phyloP scores from a whole-genome alignment of 2,329 filamentous ascomycete genomes.

The Chalaropsis thielavioides region DNA sequence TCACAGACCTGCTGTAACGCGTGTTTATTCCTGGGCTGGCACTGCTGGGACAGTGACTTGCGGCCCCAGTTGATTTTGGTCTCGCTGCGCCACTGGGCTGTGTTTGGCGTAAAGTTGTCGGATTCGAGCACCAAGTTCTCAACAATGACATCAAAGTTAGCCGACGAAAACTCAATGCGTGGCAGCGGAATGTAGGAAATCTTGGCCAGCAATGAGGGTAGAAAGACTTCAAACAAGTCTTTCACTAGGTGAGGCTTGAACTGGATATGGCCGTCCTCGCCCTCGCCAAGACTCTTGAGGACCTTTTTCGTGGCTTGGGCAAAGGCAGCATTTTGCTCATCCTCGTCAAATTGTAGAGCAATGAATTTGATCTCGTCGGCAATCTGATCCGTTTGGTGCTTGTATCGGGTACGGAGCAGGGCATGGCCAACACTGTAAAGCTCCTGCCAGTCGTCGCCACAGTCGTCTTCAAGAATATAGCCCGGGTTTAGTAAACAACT shows the following conservation, averaged over 20 bases:
- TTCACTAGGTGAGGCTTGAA: constrained; percentile 92
- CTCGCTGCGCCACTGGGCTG: constrained; percentile 75
- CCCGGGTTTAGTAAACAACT: constrained; percentile 78
- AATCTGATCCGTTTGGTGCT: constrained; percentile 68
- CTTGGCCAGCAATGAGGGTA: constrained; percentile 70
- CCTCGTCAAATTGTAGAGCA: constrained; percentile 74
- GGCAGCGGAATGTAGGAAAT: constrained; percentile 84
- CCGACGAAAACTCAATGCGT: constrained; percentile 82
- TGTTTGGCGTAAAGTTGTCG: constrained; percentile 91
- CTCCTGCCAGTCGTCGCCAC: constrained; percentile 66
- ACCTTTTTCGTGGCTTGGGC: constrained; percentile 62
- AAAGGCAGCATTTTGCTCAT: constrained; percentile 74
- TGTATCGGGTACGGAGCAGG: constrained; percentile 79
- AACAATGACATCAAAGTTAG: constrained; percentile 69
- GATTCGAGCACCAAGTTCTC: constrained; percentile 94
- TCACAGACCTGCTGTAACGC: constrained; percentile 12
- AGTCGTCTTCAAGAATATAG: constrained; percentile 70
- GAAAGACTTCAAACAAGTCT: constrained; percentile 73
- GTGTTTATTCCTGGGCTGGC: constrained; percentile 65
- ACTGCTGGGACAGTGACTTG: constrained; percentile 69
- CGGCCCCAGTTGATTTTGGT: constrained; percentile 93
- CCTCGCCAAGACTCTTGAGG: constrained; percentile 76
- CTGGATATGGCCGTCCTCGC: constrained; percentile 63
- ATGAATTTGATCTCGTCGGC: constrained; percentile 85
- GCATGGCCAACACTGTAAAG: constrained; percentile 77